Percentiles rank a stretch among this genome's conserved stretches.
phyloP scores from a whole-genome alignment of 2,329 filamentous ascomycete species.

The Penicillium hesseltinei region DNA sequence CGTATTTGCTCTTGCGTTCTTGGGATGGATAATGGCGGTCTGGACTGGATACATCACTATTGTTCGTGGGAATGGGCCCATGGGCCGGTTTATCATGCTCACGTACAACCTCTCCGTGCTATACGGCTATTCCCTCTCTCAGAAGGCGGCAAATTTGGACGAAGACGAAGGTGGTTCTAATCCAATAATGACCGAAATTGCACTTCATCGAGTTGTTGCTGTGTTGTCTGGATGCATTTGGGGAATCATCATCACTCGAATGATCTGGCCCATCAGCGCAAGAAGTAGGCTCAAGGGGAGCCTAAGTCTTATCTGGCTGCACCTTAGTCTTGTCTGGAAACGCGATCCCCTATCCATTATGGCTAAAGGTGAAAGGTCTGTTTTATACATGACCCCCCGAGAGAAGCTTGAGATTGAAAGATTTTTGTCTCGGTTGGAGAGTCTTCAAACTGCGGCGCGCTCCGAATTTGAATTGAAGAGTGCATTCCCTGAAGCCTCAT shows the following conservation, averaged over 20 bases:
- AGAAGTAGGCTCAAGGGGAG: conserved; percentile 85
- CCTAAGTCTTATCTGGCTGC: conserved; percentile 84
- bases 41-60: conserved; percentile 90
- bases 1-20: conserved; percentile 69
- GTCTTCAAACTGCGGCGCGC: conserved; percentile 68
- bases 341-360: conserved; percentile 80
- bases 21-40: conserved; percentile 77
- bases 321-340: conserved; percentile 96
- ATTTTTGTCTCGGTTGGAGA: conserved; percentile 71
- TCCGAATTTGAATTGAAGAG: conserved; percentile 86
- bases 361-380: conserved; percentile 55
- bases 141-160: conserved; percentile 70
- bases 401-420: conserved; percentile 86
- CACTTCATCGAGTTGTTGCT: conserved; percentile 79
- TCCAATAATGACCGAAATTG: conserved; percentile 84
- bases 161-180: conserved; percentile 79
- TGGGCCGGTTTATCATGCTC: conserved; percentile 89
- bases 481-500: conserved; percentile 75
- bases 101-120: conserved; percentile 95
- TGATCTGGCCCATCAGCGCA: conserved; percentile 93
- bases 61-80: conserved; percentile 76
- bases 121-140: conserved; percentile 87
- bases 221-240: conserved; percentile 85
- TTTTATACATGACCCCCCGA: conserved; percentile 77
- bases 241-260: conserved; percentile 83